Percentiles rank a stretch among this genome's conserved stretches.
Evolutionary conservation across 495 filamentous ascomycete species (phyloP).

Genomic region (Trichoderma erinaceum): DNA sequence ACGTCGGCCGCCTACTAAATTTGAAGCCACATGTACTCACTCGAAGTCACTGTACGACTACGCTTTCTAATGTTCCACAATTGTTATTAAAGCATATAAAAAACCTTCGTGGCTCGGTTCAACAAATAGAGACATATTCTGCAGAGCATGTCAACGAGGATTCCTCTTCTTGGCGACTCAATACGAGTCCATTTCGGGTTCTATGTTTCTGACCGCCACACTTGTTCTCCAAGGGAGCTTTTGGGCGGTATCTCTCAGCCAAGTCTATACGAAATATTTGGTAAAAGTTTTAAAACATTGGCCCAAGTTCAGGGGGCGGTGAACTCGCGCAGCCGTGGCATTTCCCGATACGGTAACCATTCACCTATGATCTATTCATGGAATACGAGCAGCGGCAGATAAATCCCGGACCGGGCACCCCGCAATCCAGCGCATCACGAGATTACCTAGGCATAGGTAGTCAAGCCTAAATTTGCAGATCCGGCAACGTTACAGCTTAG

Average conservation of each 20-base stretch:
- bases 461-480: not conserved
- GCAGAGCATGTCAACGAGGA: not conserved
- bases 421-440: not conserved
- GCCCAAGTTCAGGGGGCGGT: not conserved
- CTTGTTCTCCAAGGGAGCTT: not conserved
- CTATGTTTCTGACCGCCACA: not conserved
- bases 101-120: not conserved
- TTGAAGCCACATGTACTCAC: too few species aligned
- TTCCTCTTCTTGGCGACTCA: not conserved
- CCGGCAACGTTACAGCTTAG: not conserved
- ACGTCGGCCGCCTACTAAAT: too few species aligned
- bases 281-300: not conserved
- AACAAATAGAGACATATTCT: not conserved
- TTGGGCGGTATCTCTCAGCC: not conserved
- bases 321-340: not conserved
- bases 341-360: not conserved
- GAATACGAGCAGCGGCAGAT: constrained; percentile 6
- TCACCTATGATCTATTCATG: not conserved
- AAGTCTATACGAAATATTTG: not conserved
- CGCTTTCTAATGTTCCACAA: not conserved
- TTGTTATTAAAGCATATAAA: not conserved
- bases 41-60: too few species aligned
- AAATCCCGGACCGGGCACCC: not conserved
- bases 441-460: not conserved
- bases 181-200: not conserved